phyloP scores from a whole-genome alignment of 352 stramenopile species.

The Phytophthora sp. region DNA sequence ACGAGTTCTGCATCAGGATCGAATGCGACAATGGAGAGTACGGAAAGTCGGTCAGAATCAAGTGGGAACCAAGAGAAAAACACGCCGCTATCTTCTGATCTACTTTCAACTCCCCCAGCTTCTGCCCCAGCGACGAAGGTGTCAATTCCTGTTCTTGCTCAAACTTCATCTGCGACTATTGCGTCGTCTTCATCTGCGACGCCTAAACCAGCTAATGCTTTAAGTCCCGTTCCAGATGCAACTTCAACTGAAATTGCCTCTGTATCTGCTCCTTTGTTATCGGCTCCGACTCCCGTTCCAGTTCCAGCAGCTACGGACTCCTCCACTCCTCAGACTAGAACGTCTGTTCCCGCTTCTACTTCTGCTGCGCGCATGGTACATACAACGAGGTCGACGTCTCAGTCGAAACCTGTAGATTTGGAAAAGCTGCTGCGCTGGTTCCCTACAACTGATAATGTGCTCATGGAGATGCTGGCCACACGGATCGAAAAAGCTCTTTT shows the following conservation, averaged over 20 bases:
- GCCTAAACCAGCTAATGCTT: not conserved
- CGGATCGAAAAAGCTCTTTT: slow-evolving; percentile 38
- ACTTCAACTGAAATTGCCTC: not conserved
- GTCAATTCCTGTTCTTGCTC: not conserved
- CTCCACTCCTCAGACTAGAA: slow-evolving; percentile 6
- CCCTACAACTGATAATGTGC: slow-evolving; percentile 30
- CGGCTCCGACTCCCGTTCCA: not conserved
- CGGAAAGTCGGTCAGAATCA: not conserved
- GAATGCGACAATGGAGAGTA: not conserved
- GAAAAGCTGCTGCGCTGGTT: slow-evolving; percentile 43
- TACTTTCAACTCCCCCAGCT: not conserved
- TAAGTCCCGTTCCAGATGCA: not conserved
- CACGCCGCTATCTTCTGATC: not conserved
- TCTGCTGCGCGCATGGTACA: not conserved
- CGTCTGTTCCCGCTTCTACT: not conserved
- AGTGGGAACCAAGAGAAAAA: slow-evolving; percentile 11
- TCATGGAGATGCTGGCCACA: slow-evolving; percentile 33
- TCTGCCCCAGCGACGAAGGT: not conserved
- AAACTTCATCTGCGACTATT: not conserved
- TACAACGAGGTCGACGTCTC: not conserved
- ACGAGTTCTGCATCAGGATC: not conserved
- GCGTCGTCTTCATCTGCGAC: not conserved
- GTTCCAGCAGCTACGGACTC: slow-evolving; percentile 11
- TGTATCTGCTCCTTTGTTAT: slow-evolving; percentile 3
- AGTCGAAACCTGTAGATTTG: slow-evolving; percentile 27